Base-by-base conservation (phyloP, 495 filamentous ascomycete genomes). In the Xylaria castorea region DNA sequence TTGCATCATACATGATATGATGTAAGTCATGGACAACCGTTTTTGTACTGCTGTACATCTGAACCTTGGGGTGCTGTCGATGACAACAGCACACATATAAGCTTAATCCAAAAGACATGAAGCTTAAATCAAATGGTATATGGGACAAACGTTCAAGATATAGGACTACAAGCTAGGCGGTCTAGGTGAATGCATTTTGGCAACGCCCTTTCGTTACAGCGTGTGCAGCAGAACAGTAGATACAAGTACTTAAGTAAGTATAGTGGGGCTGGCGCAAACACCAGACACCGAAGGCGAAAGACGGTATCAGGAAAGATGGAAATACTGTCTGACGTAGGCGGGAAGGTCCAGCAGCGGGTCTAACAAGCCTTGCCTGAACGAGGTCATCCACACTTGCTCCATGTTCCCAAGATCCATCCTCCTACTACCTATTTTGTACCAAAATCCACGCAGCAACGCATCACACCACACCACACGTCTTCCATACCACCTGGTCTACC, bases 291-390 rank as follows among this genome's bases (percentile, higher is more conserved):
- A 30, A 55, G 51, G 16, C 27, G 27, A 30, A n/a, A 36, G 48
- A 61, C 62, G 18, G 70, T 67, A 50, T 36, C 18, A 32, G 20
- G 51, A 16, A 38, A 22, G 14, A 36, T 25, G n/a, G 18, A 18
- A 32, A 57, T 46, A 72, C 70, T 66, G 70, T 72, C 70, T 72
- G 70, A 72, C 70, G 70, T 72, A 72, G n/a, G 70, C 36, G 51
- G 62, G 62, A 72, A 66, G 51, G 70, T 60, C 70, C 25, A 62
- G 67, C 53, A 30, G 63, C 70, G 70, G 70, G 70, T 72, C 70
- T 51, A 66, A n/a, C 70, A 67, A 67, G 63, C 70, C 70, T 72
- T 72, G 70, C 70, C 70, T 40, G 62, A 67, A 72, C 63, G 70
- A 72, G 70, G 63, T 72, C 63, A 67, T 66, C 70, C 69, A 71